These are phyloP conservation scores for Aureobasidium melanogenum DNA, from an alignment of 2,329 filamentous ascomycete species.

Conservation along the genomic window DNA sequence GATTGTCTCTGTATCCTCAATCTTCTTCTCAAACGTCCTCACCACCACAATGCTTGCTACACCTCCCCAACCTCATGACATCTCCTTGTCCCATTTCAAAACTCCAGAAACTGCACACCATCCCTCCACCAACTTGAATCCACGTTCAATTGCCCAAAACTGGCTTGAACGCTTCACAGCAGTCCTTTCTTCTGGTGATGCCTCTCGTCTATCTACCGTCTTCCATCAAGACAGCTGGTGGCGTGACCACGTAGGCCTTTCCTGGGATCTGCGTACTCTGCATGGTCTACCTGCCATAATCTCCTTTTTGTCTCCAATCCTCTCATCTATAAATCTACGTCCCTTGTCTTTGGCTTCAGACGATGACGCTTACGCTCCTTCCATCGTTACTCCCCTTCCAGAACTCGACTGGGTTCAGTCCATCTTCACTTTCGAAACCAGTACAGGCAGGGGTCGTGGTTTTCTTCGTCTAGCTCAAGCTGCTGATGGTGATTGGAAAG, in stretches of 20 bases:
- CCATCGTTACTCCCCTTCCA: conserved; percentile 42
- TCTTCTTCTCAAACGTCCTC: not conserved
- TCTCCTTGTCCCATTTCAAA: not conserved
- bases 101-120: not conserved
- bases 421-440: conserved; percentile 47
- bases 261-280: conserved; percentile 48
- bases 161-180: conserved; percentile 24
- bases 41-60: conserved; percentile 3
- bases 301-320: conserved; percentile 30
- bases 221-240: conserved; percentile 44
- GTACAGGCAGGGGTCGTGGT: conserved; percentile 48
- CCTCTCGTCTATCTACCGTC: conserved; percentile 20
- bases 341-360: conserved; percentile 32
- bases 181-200: conserved; percentile 19
- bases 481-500: conserved; percentile 44
- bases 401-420: conserved; percentile 47
- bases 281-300: conserved; percentile 35
- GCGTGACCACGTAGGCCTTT: conserved; percentile 50
- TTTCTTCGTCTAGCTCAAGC: conserved; percentile 39
- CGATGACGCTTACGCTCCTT: conserved; percentile 34
- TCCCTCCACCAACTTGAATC: not conserved
- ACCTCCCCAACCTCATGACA: not conserved
- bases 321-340: conserved; percentile 33
- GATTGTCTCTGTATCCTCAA: not conserved
- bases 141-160: conserved; percentile 20